Percentiles rank a stretch among this genome's conserved stretches.
phyloP scores from a whole-genome alignment of 1,284 basidiomycete species.

The Chalciporus sp. region DNA sequence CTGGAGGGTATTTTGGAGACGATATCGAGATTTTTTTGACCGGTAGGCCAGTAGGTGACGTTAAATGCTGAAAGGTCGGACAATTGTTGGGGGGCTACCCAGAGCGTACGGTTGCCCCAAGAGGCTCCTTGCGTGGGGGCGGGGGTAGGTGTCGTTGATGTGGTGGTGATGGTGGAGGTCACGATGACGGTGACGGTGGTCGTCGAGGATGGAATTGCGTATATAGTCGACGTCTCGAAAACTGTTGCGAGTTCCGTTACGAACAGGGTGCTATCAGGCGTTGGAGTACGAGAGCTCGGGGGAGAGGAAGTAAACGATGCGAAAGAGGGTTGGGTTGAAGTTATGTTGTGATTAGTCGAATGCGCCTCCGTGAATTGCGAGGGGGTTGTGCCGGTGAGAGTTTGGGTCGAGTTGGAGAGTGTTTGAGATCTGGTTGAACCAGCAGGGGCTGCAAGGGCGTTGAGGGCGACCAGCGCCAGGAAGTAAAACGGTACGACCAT shows the following conservation, averaged over 20 bases:
- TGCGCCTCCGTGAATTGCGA: neutral
- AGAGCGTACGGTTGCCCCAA: constrained; percentile 37
- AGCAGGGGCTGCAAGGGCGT: constrained; percentile 13
- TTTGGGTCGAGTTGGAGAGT: neutral
- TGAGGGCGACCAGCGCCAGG: constrained; percentile 23
- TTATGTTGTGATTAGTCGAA: neutral
- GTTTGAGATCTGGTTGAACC: constrained; percentile 1
- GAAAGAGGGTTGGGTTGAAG: neutral
- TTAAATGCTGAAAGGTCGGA: constrained; percentile 63
- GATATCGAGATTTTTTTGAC: constrained; percentile 59
- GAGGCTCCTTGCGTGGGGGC: constrained; percentile 5
- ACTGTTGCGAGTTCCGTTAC: constrained; percentile 9
- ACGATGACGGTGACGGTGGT: constrained; percentile 28
- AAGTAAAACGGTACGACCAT: constrained; percentile 18
- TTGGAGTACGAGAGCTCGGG: neutral
- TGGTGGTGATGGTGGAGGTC: constrained; percentile 22
- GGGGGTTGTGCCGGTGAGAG: neutral
- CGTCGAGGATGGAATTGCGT: constrained; percentile 5
- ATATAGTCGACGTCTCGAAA: constrained; percentile 10
- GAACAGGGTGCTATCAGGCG: neutral
- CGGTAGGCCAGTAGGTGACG: constrained; percentile 57
- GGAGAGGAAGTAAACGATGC: neutral
- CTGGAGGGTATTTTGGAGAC: constrained; percentile 49
- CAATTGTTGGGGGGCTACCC: constrained; percentile 56
- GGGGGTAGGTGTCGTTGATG: constrained; percentile 12